Evolutionary conservation across 1,284 basidiomycete genomes (phyloP), one percentile per base, ranked within the genome.

Genomic region (Cutaneotrichosporon mucoides): DNA sequence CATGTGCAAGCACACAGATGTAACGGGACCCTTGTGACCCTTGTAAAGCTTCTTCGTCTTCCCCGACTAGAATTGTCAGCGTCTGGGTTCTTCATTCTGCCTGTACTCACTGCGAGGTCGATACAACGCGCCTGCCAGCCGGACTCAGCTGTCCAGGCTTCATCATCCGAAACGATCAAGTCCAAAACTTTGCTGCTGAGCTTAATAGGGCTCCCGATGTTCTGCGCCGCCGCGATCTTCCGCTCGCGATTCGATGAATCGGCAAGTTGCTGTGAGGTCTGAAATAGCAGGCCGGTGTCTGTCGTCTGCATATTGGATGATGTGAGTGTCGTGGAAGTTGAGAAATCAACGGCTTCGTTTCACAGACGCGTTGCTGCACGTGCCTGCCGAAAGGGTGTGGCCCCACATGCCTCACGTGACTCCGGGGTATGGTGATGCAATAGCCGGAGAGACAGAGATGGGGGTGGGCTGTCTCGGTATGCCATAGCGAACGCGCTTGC

Each of bases 21-120:
- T 93, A 46, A 93, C 89, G 15, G 93, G 93, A 2, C 88, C 93
- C 9, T 82, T 83, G 73, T 97, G 93, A 0, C 90, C 91, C 69
- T 82, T 85, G 78, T 85, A 93, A 2, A 88, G 76, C 67, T 86
- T 85, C 53, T 84, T 73, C 1, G 87, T 88, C 72, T 86, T 87
- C 51, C 90, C 90, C 15, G 88, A 86, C 93, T 95, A 24, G 24
- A 24, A 24, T 24, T 24, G 24, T 24, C 24, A 24, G 24, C 24
- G 24, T 24, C 24, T 24, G 24, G 24, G 24, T 24, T 24, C 24
- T 24, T 24, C 24, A 24, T 24, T 24, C 24, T 24, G 24, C 24
- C 24, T 24, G 24, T 5, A 48, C 46, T n/a, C 52, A 91, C 92
- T 81, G 88, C 83, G 33, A 95, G 76, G 69, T 90, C 85, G 38